Conservation (phyloP, 805 yeast genomes). For the Saturnispora mendoncae region DNA sequence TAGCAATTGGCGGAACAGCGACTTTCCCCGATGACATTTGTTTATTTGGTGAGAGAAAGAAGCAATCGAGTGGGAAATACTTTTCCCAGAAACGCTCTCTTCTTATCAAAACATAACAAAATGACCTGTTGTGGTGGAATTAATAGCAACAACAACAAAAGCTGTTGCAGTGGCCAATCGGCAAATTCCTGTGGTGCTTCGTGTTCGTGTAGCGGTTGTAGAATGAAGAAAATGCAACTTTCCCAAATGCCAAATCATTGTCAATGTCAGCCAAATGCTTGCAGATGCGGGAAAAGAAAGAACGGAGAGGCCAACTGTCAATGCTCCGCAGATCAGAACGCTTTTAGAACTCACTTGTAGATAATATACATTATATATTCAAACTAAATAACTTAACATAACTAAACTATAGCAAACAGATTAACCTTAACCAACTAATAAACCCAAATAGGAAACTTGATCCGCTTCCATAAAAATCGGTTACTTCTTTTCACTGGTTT, state of each 20-base stretch:
- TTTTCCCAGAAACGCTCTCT: neutral
- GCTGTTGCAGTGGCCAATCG: neutral
- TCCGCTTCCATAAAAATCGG: too few relatives aligned
- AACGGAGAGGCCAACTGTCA: constrained; percentile 7
- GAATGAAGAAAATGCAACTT: neutral
- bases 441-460: too few relatives aligned
- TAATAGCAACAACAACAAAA: neutral
- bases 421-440: too few relatives aligned
- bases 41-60: neutral
- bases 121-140: constrained; percentile 9
- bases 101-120: neutral
- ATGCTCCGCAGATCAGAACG: neutral
- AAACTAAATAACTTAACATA: too few relatives aligned
- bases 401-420: too few relatives aligned
- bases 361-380: too few relatives aligned
- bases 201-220: constrained; percentile 2
- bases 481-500: constrained; percentile 15
- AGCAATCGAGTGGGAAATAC: neutral
- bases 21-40: neutral
- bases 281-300: constrained; percentile 5
- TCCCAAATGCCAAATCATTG: neutral
- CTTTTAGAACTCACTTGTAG: constrained; percentile 7
- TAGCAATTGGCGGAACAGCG: neutral
- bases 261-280: constrained; percentile 6
- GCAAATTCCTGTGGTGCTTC: constrained; percentile 1